Base-by-base conservation (phyloP, 176 grass and related monocot species). In the Typha latifolia region DNA sequence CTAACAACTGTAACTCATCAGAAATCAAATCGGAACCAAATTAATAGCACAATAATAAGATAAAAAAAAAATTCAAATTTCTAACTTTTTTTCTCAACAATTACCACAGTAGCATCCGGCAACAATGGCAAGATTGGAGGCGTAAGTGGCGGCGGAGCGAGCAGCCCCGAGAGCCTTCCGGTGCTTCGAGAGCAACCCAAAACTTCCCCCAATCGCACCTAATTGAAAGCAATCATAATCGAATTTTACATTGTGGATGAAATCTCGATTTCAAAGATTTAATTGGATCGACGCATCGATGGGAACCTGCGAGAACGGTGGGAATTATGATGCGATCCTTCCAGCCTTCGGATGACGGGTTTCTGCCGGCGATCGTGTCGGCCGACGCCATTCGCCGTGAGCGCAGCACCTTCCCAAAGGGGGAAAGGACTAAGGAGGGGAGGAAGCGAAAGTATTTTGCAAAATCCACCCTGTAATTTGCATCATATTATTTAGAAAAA, bases 101-200 rank as follows among this genome's bases (percentile, higher is more conserved):
- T 80, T 78, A 97, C 93, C 85, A 57, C 78, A 87, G 68, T 92
- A 97, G 83, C 80, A 92, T 22, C 83, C 88, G 7, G 81, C 67
- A 21, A 80, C 72, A 62, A 87, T 77, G 73, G 83, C 81, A 27
- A 89, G 72, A 80, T 97, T 87, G 32, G 73, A 69, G 1, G 85
- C 88, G 49, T 89, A 97, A 26, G 82, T 79, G 49, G 72, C 73
- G 0, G 80, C 77, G 3, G 71, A 53, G 13, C 74, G 64, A 18
- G 71, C 23, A 0, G 70, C 67, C 70, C 88, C 83, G 12, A 92
- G 82, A 48, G 78, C 78, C 19, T 31, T 73, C 67, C 88, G 83
- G 70, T 86, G 86, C 37, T 76, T 73, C 32, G 88, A 89, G 23
- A 86, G 48, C 48, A 92, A 70, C 20, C 88, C 88, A 67, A 69